phyloP scores from a whole-genome alignment of 2,329 filamentous ascomycete species.

The Bipolaris victoriae region DNA sequence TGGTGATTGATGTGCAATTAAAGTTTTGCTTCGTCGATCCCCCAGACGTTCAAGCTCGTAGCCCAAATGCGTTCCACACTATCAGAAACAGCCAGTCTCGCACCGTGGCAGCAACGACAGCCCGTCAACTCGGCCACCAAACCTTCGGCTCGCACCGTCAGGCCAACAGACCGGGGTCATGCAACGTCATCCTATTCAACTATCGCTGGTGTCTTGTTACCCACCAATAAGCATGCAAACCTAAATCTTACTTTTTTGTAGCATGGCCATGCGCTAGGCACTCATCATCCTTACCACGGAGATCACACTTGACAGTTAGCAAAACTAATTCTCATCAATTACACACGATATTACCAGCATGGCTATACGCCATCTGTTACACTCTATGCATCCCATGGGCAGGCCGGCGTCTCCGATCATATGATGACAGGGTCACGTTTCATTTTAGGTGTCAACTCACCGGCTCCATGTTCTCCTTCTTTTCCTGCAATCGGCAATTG shows the following conservation, averaged over 20 bases:
- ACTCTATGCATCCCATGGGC: not conserved
- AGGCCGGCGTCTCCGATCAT: not conserved
- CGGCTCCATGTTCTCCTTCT: not conserved
- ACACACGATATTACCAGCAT: conserved; percentile 3
- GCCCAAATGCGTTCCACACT: not conserved
- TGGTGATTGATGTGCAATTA: conserved; percentile 12
- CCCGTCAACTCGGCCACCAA: not conserved
- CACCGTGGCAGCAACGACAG: not conserved
- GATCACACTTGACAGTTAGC: not conserved
- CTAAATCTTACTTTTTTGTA: not conserved
- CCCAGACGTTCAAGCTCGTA: conserved; percentile 10
- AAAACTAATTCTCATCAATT: not conserved
- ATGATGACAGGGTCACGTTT: conserved; percentile 3
- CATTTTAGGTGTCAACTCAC: not conserved
- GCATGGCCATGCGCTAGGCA: not conserved
- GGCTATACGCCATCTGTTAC: not conserved
- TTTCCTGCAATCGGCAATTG: not conserved
- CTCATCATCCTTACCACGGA: not conserved
- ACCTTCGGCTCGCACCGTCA: not conserved
- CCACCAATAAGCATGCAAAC: not conserved
- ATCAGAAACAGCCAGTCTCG: conserved; percentile 6
- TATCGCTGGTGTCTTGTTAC: not conserved
- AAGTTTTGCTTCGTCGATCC: conserved; percentile 7
- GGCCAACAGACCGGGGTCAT: not conserved
- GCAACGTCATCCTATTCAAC: not conserved